phyloP scores from a whole-genome alignment of 108 stramenopile genomes.

The Fragilaria radians region DNA sequence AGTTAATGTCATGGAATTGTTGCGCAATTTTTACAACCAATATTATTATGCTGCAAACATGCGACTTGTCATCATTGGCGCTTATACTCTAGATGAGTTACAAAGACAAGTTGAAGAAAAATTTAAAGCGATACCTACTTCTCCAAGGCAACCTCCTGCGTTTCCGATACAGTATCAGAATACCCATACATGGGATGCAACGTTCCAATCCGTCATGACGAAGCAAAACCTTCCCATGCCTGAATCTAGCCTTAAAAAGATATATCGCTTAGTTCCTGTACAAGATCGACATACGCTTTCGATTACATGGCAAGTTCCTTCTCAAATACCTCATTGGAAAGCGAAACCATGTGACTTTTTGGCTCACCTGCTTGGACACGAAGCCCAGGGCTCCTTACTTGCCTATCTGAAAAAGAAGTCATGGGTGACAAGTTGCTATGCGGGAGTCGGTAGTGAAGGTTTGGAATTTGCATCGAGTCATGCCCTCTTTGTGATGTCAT shows the following conservation, averaged over 20 bases:
- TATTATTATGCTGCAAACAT: slow-evolving; percentile 85
- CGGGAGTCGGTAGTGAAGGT: slow-evolving; percentile 75
- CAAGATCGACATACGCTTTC: slow-evolving; percentile 54
- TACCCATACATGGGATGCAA: slow-evolving; percentile 19
- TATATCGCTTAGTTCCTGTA: slow-evolving; percentile 71
- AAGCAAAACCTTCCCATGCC: slow-evolving; percentile 43
- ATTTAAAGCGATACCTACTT: slow-evolving; percentile 61
- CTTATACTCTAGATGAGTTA: slow-evolving; percentile 73
- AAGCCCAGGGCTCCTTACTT: slow-evolving; percentile 69
- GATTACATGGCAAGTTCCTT: slow-evolving; percentile 70
- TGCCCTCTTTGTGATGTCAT: slow-evolving; percentile 60
- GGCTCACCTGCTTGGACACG: slow-evolving; percentile 80
- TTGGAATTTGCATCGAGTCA: slow-evolving; percentile 59
- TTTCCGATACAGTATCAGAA: neutral
- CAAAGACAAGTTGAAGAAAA: slow-evolving; percentile 51
- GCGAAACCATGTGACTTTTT: slow-evolving; percentile 74
- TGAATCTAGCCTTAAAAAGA: slow-evolving; percentile 28
- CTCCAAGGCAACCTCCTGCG: slow-evolving; percentile 1
- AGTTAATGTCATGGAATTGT: slow-evolving; percentile 54
- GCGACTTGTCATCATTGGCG: slow-evolving; percentile 80
- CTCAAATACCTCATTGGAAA: slow-evolving; percentile 47
- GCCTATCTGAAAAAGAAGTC: slow-evolving; percentile 46
- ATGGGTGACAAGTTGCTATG: slow-evolving; percentile 66
- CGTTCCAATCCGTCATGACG: neutral
- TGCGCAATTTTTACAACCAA: slow-evolving; percentile 58